phyloP scores from a whole-genome alignment of 495 filamentous ascomycete genomes.

The Xylaria venustula region DNA sequence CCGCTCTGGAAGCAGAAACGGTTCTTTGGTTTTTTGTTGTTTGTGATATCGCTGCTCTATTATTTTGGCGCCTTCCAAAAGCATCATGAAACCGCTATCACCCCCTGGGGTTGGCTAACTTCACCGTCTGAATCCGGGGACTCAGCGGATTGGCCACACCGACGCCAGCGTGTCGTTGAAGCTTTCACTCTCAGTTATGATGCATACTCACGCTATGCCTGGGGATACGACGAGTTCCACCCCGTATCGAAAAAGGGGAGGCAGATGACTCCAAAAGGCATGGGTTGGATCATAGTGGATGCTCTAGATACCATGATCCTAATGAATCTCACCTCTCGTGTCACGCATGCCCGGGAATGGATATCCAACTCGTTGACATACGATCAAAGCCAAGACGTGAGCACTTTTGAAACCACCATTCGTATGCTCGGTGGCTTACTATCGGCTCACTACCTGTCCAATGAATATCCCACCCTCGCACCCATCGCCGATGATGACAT shows the following conservation, averaged over 20 bases:
- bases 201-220: constrained; percentile 88
- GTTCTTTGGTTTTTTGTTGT: constrained; percentile 32
- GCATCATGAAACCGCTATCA: constrained; percentile 28
- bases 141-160: constrained; percentile 65
- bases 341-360: constrained; percentile 87
- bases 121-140: constrained; percentile 32
- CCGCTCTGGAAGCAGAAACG: constrained; percentile 56
- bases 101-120: constrained; percentile 45
- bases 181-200: constrained; percentile 88
- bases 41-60: constrained; percentile 53
- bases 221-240: constrained; percentile 87
- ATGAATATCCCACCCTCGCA: constrained; percentile 64
- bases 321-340: constrained; percentile 91
- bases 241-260: constrained; percentile 75
- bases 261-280: constrained; percentile 77
- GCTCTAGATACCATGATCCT: constrained; percentile 94
- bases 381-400: constrained; percentile 91
- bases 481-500: constrained; percentile 63
- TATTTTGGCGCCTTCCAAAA: constrained; percentile 55
- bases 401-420: constrained; percentile 97
- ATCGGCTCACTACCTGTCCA: constrained; percentile 91
- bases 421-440: constrained; percentile 94
- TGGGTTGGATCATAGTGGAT: constrained; percentile 99
- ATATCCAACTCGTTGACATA: constrained; percentile 78
- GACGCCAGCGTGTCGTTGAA: constrained; percentile 84